Conservation (phyloP, 2,329 filamentous ascomycete genomes). For the Aspergillus sp. region DNA sequence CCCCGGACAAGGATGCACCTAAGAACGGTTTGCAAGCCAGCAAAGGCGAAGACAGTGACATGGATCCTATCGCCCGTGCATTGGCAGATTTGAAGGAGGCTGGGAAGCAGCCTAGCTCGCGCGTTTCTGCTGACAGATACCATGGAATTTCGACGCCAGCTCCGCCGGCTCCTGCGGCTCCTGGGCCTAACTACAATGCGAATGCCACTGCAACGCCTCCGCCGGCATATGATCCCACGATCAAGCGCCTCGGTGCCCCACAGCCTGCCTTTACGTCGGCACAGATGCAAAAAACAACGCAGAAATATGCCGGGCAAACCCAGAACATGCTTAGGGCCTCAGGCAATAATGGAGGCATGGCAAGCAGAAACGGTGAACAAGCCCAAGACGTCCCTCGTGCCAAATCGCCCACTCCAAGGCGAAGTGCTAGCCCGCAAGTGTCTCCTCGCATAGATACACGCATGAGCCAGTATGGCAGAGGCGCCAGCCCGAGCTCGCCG, state of each 20-base stretch:
- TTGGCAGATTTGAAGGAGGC: slow-evolving; percentile 87
- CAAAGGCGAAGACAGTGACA: slow-evolving; percentile 48
- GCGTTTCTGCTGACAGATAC: slow-evolving; percentile 93
- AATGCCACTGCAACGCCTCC: slow-evolving; percentile 55
- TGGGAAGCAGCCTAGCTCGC: slow-evolving; percentile 65
- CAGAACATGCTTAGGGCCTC: slow-evolving; percentile 59
- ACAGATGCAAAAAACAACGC: slow-evolving; percentile 90
- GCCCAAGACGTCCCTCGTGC: slow-evolving; percentile 37
- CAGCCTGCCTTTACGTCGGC: slow-evolving; percentile 85
- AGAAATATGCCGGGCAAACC: slow-evolving; percentile 76
- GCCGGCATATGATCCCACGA: slow-evolving; percentile 65
- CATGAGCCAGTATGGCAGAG: slow-evolving; percentile 35
- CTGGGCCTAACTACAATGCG: slow-evolving; percentile 27
- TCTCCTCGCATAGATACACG: slow-evolving; percentile 23
- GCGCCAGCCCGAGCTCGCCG: slow-evolving; percentile 35
- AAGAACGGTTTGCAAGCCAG: slow-evolving; percentile 28
- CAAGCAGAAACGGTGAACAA: slow-evolving; percentile 47
- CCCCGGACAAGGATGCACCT: slow-evolving; percentile 55
- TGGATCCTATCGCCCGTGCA: slow-evolving; percentile 84
- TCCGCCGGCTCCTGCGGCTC: slow-evolving; percentile 37
- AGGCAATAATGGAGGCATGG: slow-evolving; percentile 44
- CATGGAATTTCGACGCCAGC: slow-evolving; percentile 84
- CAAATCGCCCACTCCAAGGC: slow-evolving; percentile 59
- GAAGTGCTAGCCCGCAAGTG: slow-evolving; percentile 31
- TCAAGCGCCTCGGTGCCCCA: slow-evolving; percentile 75